Base-by-base conservation (phyloP, 139 green algal species). In the Coelastrella sp. region DNA sequence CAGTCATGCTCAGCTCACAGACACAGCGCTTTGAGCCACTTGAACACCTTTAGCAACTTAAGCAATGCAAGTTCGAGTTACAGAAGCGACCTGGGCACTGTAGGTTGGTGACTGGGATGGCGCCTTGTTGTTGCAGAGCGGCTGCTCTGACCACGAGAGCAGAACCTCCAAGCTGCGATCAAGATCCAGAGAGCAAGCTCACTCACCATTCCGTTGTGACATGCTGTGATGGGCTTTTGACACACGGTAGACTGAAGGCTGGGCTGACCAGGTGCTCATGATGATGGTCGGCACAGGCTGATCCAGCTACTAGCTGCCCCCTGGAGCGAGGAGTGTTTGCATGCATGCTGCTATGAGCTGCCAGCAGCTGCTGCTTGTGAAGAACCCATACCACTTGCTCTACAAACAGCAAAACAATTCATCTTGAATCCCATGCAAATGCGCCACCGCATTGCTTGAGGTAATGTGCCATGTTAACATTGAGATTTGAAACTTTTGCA, bases 331-430 rank as follows among this genome's bases (percentile, higher is more conserved):
- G 35, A 49, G 35, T 84, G 79, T 19, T 57, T 20, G 27, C 10
- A 8, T 56, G 24, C 35, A 11, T 25, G 79, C 20, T 72, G 56
- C 22, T 5, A 7, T 25, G n/a, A 35, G 59, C 10, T 17, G 6
- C 22, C 24, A 87, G 81, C 65, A 87, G 82, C 82, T 78, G 63
- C 63, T 87, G 82, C 65, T 63, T 27, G 1, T 73, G 25, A 22
- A 87, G 82, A 27, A 56, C 27, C 82, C 82, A 87, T 8, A 74
- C 59, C n/a, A 86, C 81, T 75, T 86, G 81, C 59, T 74, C 81
- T 86, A 59, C 81, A 82, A 20, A 11, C 10, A 78, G 70, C 7
- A 72, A 14, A 63, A 49, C 35, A 49, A 49, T 49, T 49, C 3
- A 49, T 49, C 35, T 49, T 49, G 1, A 49, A 49, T 49, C 35